Evolutionary conservation across 192 early-diverging fungal species (phyloP), one percentile per base, ranked within the genome.

Genomic region (Coemansia sp.): DNA sequence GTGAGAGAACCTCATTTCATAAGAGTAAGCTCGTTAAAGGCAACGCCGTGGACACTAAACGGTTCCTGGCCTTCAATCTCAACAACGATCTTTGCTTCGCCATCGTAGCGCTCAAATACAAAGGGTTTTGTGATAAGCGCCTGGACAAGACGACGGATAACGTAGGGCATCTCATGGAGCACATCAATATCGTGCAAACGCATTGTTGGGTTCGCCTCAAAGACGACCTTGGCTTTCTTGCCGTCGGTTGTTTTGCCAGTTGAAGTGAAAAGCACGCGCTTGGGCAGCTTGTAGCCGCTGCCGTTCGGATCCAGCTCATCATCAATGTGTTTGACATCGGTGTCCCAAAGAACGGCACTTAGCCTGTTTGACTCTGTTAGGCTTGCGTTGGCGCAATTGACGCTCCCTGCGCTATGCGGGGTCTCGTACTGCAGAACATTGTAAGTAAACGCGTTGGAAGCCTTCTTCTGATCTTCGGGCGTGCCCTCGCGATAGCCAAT

Each of bases 91-190:
- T 87, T 84, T 43, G 90, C 90, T 9, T 78, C 81, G 4, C 88
- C 89, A 40, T 89, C 87, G 60, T 91, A 88, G 90, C 95, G 96
- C 77, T 98, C 94, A 76, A 96, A 98, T 40, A 95, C 86, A 66
- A 90, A 97, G 41, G 96, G 96, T 65, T 93, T 92, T 19, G 94
- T 95, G 37, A 98, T 90, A 66, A 96, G 89, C 0, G 94, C 90
- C 82, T 96, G 92, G 46, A 98, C 92, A 47, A 96, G 73, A 65
- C 92, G 94, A 52, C 91, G 87, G n/a, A 98, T 57, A 45, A 97
- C 78, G 77, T 87, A 98, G 15, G 96, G 95, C 73, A 98, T 87
- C 71, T 95, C 94, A n/a, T 85, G 76, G 42, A 98, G 79, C 13
- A 97, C 86, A 75, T 98, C 95, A 60, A 98, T 91, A 63, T 93